These are phyloP conservation scores for Coemansia guatemalensis DNA, from an alignment of 192 early-diverging fungal species.

Conservation along the genomic window DNA sequence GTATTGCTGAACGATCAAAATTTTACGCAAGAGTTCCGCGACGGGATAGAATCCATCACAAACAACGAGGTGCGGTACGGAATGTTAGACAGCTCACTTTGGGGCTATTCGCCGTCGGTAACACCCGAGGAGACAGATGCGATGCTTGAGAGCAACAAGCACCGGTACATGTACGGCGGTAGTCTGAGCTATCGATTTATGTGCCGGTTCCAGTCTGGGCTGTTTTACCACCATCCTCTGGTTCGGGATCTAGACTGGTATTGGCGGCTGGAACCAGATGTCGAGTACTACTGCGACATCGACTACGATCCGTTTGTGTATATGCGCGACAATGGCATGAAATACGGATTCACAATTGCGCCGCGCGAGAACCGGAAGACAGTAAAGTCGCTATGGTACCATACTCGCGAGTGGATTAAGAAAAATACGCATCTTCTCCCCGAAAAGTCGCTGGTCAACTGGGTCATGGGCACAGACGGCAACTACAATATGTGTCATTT, in stretches of 20 bases:
- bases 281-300: conserved; percentile 71
- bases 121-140: conserved; percentile 34
- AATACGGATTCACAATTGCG: conserved; percentile 71
- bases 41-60: conserved; percentile 44
- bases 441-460: conserved; percentile 38
- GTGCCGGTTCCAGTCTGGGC: conserved; percentile 69
- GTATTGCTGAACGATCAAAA: conserved; percentile 75
- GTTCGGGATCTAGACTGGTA: conserved; percentile 64
- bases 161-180: conserved; percentile 64
- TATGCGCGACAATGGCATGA: conserved; percentile 67
- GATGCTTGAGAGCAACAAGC: conserved; percentile 49
- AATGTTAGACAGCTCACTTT: conserved; percentile 31
- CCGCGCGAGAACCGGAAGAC: conserved; percentile 61
- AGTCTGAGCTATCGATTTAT: conserved; percentile 72
- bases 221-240: conserved; percentile 65
- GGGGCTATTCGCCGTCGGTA: conserved; percentile 50
- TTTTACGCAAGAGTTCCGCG: conserved; percentile 70
- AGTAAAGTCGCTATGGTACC: conserved; percentile 64
- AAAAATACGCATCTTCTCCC: conserved; percentile 41
- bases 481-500: conserved; percentile 73
- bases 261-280: conserved; percentile 75
- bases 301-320: conserved; percentile 70
- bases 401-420: conserved; percentile 54
- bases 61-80: conserved; percentile 51
- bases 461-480: conserved; percentile 58